Evolutionary conservation across 495 filamentous ascomycete species (phyloP).

Genomic region (Tuber aestivum): DNA sequence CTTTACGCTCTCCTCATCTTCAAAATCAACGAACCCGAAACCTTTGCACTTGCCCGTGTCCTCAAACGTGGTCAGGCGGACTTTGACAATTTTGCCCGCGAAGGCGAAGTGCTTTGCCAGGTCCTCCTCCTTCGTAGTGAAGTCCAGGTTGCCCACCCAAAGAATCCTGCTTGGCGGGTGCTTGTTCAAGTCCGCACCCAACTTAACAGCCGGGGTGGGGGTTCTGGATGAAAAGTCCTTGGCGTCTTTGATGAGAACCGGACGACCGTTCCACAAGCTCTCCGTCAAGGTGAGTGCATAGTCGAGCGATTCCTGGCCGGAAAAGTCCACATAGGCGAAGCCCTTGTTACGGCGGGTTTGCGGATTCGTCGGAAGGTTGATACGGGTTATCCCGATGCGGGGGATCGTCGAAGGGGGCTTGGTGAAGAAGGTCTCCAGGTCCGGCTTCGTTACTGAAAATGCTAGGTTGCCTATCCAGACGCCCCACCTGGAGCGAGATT

Average conservation of each 20-base stretch:
- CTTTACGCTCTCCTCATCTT: conserved; percentile 64
- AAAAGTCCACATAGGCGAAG: conserved; percentile 94
- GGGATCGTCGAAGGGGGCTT: conserved; percentile 51
- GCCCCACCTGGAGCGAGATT: conserved; percentile 63
- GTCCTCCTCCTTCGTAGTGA: conserved; percentile 74
- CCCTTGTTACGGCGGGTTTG: conserved; percentile 60
- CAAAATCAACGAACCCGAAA: conserved; percentile 90
- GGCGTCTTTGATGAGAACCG: conserved; percentile 84
- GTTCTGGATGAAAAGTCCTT: conserved; percentile 77
- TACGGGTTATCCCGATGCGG: conserved; percentile 66
- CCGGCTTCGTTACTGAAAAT: conserved; percentile 65
- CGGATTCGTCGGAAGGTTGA: conserved; percentile 65
- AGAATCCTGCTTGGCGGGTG: conserved; percentile 68
- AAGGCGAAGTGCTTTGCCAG: conserved; percentile 70
- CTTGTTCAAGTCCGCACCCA: conserved; percentile 44
- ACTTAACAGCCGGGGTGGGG: conserved; percentile 44
- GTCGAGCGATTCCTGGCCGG: conserved; percentile 57
- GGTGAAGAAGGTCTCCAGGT: conserved; percentile 71
- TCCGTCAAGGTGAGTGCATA: conserved; percentile 75
- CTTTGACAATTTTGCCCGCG: conserved; percentile 71
- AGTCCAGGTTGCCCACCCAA: conserved; percentile 88
- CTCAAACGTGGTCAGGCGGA: conserved; percentile 90
- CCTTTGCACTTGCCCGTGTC: conserved; percentile 97
- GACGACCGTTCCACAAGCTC: conserved; percentile 64
- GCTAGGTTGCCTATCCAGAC: conserved; percentile 95